Evolutionary conservation across 2,329 filamentous ascomycete genomes (phyloP), one percentile per base, ranked within the genome.

Genomic region (Fusarium penzigii): DNA sequence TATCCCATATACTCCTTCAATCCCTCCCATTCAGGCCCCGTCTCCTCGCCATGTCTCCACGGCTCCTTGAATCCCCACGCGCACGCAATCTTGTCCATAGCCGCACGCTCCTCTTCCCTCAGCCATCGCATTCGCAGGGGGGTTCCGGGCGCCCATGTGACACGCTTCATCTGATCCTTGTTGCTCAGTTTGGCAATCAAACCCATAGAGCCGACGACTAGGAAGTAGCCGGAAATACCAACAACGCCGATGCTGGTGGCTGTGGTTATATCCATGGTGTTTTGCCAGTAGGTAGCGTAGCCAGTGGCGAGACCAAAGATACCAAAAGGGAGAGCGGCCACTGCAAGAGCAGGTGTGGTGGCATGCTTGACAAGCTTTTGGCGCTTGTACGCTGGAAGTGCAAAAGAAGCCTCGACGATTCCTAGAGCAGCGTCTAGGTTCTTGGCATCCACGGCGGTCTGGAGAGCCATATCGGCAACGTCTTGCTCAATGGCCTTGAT

Each of bases 121-220:
- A 96, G 71, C 89, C 92, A 97, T 13, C 94, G 83, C 65, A 90
- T 82, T 56, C 88, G 82, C 57, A 97, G 75, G 17, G 90, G 88
- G 34, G 90, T 87, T 11, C 94, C 94, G 1, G 85, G 84, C 9
- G 88, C 80, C 94, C 94, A 99, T 2, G 90, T 92, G 6, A 97
- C 91, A 17, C 94, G 85, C 65, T 88, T 87, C 90, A 97, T 96
- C 72, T 97, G 92, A 70, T 97, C 92, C 72, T 97, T 97, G 54
- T 87, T 81, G 34, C 93, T 97, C 25, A 90, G 86, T 53, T 95
- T 77, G 9, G 93, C 91, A 38, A 97, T 84, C 40, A 94, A 75
- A 3, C 93, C 94, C 48, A 97, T 83, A 10, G 87, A 90, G 5
- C 84, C 86, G 5, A 92, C 92, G 57, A 91, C 90, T 17, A 85